Conservation (phyloP, 2,329 filamentous ascomycete species). For the Nannizziopsis barbatae region DNA sequence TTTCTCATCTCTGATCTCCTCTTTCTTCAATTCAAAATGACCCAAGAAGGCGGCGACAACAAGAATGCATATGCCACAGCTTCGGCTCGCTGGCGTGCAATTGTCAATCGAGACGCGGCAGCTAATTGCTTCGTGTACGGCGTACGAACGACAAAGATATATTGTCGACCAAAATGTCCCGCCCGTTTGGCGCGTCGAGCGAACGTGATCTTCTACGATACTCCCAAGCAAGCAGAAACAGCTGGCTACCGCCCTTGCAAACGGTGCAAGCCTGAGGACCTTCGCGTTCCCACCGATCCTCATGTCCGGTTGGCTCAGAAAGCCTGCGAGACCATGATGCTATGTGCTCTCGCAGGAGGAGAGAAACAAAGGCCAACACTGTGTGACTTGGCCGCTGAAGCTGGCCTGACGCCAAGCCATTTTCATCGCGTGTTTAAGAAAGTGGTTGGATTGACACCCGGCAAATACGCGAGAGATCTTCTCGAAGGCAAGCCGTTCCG, state of each 20-base stretch:
- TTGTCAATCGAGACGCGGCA: conserved; percentile 35
- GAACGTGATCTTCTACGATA: conserved; percentile 45
- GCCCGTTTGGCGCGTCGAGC: conserved; percentile 49
- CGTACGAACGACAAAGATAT: conserved; percentile 47
- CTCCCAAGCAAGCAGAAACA: conserved; percentile 36
- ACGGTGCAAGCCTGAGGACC: conserved; percentile 41
- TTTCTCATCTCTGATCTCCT: neutral
- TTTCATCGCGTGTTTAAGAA: conserved; percentile 48
- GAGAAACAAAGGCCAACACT: conserved; percentile 29
- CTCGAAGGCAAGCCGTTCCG: conserved; percentile 16
- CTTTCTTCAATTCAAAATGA: conserved; percentile 2
- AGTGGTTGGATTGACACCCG: conserved; percentile 41
- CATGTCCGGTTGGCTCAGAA: conserved; percentile 24
- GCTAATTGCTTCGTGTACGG: conserved; percentile 45
- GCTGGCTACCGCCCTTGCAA: conserved; percentile 47
- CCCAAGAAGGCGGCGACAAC: conserved; percentile 3
- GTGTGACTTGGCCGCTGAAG: conserved; percentile 37
- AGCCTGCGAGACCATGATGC: conserved; percentile 26
- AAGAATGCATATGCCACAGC: conserved; percentile 23
- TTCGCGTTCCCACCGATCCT: conserved; percentile 22
- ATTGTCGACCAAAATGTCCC: conserved; percentile 46
- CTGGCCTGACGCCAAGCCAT: conserved; percentile 42
- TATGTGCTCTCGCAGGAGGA: conserved; percentile 18
- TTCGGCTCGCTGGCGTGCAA: conserved; percentile 36
- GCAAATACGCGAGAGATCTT: conserved; percentile 24